Evolutionary conservation across 2,329 filamentous ascomycete genomes (phyloP).

Genomic region (Phialocephala sp.): DNA sequence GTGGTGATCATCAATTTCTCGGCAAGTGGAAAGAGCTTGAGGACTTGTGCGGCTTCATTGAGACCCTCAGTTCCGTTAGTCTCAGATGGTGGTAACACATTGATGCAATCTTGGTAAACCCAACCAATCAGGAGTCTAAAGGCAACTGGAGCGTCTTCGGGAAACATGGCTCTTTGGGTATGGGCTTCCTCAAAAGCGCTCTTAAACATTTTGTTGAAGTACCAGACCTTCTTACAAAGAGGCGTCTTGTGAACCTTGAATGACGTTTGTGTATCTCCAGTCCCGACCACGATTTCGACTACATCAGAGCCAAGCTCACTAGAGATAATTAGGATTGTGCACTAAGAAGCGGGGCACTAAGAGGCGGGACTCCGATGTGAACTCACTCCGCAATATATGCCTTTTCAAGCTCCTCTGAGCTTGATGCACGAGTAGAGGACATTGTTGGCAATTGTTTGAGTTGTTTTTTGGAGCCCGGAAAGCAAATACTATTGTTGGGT

Average conservation of each 20-base stretch:
- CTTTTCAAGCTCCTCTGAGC: too few relatives aligned
- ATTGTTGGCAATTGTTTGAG: too few relatives aligned
- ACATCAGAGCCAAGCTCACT: slow-evolving; percentile 5
- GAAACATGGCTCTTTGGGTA: not conserved
- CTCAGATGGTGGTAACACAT: not conserved
- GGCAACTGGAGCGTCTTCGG: not conserved
- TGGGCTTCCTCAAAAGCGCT: slow-evolving; percentile 10
- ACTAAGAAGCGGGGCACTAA: too few relatives aligned
- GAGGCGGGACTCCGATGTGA: not conserved
- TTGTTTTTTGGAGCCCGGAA: too few relatives aligned
- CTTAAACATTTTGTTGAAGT: slow-evolving; percentile 18
- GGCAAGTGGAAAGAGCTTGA: not conserved
- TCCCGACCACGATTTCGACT: slow-evolving; percentile 7
- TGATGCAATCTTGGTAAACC: not conserved
- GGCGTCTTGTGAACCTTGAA: slow-evolving; percentile 12
- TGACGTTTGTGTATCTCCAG: not conserved
- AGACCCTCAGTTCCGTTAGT: not conserved
- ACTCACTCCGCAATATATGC: not conserved
- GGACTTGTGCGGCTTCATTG: not conserved
- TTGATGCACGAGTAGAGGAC: too few relatives aligned
- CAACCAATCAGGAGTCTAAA: slow-evolving; percentile 16
- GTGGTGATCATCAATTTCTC: slow-evolving; percentile 1
- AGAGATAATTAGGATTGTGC: not conserved
- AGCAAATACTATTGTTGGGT: too few relatives aligned
- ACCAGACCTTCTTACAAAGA: slow-evolving; percentile 2